Evolutionary conservation across 1,139 yeast species (phyloP).

Genomic region (Meyerozyma guilliermondii): DNA sequence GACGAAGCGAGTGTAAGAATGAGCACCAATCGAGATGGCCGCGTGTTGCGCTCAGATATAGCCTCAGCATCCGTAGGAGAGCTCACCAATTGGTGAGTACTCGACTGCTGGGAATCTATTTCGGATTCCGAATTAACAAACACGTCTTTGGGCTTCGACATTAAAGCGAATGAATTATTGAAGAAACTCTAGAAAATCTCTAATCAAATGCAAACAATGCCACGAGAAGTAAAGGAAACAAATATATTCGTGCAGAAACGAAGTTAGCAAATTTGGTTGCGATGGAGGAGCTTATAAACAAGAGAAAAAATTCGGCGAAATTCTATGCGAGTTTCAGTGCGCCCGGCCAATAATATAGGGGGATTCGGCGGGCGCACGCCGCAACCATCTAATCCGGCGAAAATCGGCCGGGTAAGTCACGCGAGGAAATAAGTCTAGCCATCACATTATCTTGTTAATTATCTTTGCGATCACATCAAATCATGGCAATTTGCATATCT

Average conservation of each 20-base stretch:
- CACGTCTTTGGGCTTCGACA: not conserved
- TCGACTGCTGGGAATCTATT: slow-evolving; percentile 1
- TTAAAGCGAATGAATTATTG: not conserved
- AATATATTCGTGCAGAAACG: not conserved
- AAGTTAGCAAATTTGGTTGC: too few relatives aligned
- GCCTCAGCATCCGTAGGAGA: not conserved
- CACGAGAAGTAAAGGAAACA: not conserved
- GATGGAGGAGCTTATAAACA: not conserved
- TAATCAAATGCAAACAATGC: not conserved
- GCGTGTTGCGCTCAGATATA: slow-evolving; percentile 20
- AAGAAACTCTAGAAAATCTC: not conserved
- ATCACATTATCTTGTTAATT: too few relatives aligned
- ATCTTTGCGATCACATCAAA: too few relatives aligned
- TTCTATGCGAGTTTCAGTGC: not conserved
- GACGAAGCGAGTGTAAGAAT: slow-evolving; percentile 75
- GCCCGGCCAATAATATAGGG: not conserved
- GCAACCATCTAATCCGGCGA: not conserved
- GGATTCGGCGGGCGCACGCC: not conserved
- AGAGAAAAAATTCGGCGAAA: not conserved
- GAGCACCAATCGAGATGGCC: slow-evolving; percentile 61
- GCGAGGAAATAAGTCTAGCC: too few relatives aligned
- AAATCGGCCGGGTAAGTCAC: not conserved
- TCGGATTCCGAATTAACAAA: not conserved
- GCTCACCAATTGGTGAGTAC: not conserved
- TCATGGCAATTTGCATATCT: too few relatives aligned